Evolutionary conservation across 1,139 yeast genomes (phyloP).

Genomic region (Pichia sorboxylosa): DNA sequence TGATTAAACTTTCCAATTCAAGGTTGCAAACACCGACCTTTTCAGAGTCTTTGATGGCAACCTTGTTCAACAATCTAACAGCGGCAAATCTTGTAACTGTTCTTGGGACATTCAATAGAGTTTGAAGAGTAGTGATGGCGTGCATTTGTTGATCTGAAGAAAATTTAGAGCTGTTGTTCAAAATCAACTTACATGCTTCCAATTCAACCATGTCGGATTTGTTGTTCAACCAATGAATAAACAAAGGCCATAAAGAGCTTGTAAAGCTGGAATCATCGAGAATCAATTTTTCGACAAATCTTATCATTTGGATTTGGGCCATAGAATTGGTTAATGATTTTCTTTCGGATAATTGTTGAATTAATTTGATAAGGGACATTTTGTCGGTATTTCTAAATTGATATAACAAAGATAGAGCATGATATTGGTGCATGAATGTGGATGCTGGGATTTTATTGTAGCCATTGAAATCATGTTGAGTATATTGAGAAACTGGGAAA

Average conservation of each 20-base stretch:
- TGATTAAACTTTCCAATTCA: slow-evolving; percentile 77
- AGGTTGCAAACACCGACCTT: slow-evolving; percentile 61
- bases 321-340: slow-evolving; percentile 55
- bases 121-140: slow-evolving; percentile 66
- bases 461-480: slow-evolving; percentile 38
- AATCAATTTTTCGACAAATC: slow-evolving; percentile 66
- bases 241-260: slow-evolving; percentile 49
- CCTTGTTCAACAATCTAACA: slow-evolving; percentile 74
- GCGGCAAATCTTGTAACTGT: slow-evolving; percentile 89
- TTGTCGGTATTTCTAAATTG: slow-evolving; percentile 84
- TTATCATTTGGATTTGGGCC: slow-evolving; percentile 77
- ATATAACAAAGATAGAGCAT: slow-evolving; percentile 84
- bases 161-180: slow-evolving; percentile 43
- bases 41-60: slow-evolving; percentile 75
- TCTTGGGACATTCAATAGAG: slow-evolving; percentile 77
- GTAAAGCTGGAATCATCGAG: slow-evolving; percentile 44
- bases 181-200: slow-evolving; percentile 83
- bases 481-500: slow-evolving; percentile 47
- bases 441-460: slow-evolving; percentile 46
- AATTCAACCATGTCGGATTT: slow-evolving; percentile 84
- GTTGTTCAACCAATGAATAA: slow-evolving; percentile 64
- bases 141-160: slow-evolving; percentile 52
- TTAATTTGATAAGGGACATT: slow-evolving; percentile 86
- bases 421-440: slow-evolving; percentile 84
- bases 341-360: slow-evolving; percentile 56